Evolutionary conservation across 176 grass and related monocot genomes (phyloP).

Genomic region (Dactylis glomerata): DNA sequence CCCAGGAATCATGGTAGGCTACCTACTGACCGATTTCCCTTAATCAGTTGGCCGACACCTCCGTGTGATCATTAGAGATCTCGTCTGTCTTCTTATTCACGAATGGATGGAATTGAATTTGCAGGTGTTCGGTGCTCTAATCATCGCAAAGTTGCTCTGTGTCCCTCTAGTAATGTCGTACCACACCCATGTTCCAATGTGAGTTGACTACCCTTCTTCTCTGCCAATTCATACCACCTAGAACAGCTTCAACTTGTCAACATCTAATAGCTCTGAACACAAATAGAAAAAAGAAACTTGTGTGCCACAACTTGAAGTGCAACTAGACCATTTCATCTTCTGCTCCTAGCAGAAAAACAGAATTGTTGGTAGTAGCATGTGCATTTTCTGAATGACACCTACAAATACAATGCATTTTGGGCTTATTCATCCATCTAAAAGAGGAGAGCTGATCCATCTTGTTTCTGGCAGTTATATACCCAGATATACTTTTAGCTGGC

Average conservation of each 20-base stretch:
- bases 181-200: conserved; percentile 54
- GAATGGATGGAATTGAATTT: neutral
- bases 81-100: neutral
- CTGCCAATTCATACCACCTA: neutral
- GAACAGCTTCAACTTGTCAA: neutral
- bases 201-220: neutral
- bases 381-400: neutral
- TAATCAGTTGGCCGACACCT: neutral
- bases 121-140: conserved; percentile 79
- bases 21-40: neutral
- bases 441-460: conserved; percentile 16
- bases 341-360: neutral
- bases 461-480: conserved; percentile 75
- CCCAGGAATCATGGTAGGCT: conserved; percentile 88
- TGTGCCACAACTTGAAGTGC: neutral
- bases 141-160: conserved; percentile 83
- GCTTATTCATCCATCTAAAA: neutral
- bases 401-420: neutral
- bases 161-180: conserved; percentile 80
- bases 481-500: conserved; percentile 98
- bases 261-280: neutral
- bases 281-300: neutral
- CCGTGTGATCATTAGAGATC: neutral
- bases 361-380: neutral
- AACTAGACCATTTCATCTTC: neutral